phyloP scores from a whole-genome alignment of 164 flowering plant species.

The Kalanchoe fedtschenkoi region DNA sequence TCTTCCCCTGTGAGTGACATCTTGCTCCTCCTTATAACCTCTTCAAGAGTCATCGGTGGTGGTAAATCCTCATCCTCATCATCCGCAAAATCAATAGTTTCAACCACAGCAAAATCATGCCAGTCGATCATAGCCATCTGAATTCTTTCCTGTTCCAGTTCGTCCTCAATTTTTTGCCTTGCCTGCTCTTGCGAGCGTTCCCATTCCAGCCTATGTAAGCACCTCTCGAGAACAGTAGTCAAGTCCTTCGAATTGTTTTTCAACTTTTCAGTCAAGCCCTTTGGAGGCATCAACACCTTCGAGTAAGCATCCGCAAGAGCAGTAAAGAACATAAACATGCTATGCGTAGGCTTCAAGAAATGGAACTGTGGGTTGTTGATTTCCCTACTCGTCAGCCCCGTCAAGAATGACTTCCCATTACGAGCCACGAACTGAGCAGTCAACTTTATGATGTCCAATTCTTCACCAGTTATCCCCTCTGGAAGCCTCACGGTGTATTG shows the following conservation, averaged over 20 bases:
- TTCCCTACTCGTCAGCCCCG: constrained; percentile 84
- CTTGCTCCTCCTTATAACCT: constrained; percentile 95
- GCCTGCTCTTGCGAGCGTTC: constrained; percentile 96
- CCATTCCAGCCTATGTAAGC: constrained; percentile 92
- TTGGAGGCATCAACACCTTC: constrained; percentile 88
- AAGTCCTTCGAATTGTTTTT: constrained; percentile 59
- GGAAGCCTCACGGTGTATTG: constrained; percentile 93
- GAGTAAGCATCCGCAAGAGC: constrained; percentile 94
- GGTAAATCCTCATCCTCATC: constrained; percentile 98
- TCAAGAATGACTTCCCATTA: constrained; percentile 85
- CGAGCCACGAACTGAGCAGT: constrained; percentile 98
- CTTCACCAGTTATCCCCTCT: constrained; percentile 96
- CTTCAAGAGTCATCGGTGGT: constrained; percentile 92
- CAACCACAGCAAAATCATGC: constrained; percentile 99
- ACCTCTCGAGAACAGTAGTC: constrained; percentile 87
- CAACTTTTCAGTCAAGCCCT: constrained; percentile 75
- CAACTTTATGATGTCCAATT: constrained; percentile 86
- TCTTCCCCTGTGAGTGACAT: constrained; percentile 51
- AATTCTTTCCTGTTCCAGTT: constrained; percentile 84
- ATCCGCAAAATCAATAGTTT: constrained; percentile 85
- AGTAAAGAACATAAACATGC: constrained; percentile 93
- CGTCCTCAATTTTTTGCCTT: constrained; percentile 94
- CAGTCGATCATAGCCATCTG: constrained; percentile 99
- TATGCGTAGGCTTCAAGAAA: constrained; percentile 92
- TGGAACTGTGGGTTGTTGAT: constrained; percentile 85